phyloP scores from a whole-genome alignment of 148 eudicot species.

The Vaccinium macrocarpon region DNA sequence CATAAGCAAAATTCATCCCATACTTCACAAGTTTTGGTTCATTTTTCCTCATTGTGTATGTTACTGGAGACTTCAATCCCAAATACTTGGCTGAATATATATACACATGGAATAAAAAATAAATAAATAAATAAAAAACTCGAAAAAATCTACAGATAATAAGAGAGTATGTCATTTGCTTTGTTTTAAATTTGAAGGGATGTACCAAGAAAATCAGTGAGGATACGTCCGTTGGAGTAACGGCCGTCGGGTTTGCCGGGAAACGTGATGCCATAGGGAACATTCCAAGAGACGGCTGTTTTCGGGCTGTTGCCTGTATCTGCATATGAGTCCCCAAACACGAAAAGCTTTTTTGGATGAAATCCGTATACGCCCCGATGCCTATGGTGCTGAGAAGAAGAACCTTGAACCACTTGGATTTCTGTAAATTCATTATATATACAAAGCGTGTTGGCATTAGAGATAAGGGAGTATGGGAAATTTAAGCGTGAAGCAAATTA shows the following conservation, averaged over 20 bases:
- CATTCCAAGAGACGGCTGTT: slow-evolving; percentile 41
- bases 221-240: slow-evolving; percentile 74
- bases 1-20: slow-evolving; percentile 77
- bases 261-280: slow-evolving; percentile 68
- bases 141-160: too few relatives aligned
- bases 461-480: background rate
- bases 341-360: slow-evolving; percentile 48
- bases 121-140: background rate
- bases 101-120: background rate
- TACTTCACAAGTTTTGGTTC: slow-evolving; percentile 13
- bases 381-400: background rate
- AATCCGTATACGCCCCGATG: background rate
- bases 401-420: slow-evolving; percentile 7
- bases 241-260: slow-evolving; percentile 81
- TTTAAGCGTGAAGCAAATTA: background rate
- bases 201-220: slow-evolving; percentile 72
- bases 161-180: too few relatives aligned
- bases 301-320: slow-evolving; percentile 62
- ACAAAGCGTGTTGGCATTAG: background rate
- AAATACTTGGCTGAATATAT: slow-evolving; percentile 44
- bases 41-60: slow-evolving; percentile 37
- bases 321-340: slow-evolving; percentile 86
- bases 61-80: slow-evolving; percentile 51
- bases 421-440: background rate
- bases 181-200: too few relatives aligned